Evolutionary conservation across 257 asterid genomes (phyloP).

Genomic region (Solanum tarapatanum): DNA sequence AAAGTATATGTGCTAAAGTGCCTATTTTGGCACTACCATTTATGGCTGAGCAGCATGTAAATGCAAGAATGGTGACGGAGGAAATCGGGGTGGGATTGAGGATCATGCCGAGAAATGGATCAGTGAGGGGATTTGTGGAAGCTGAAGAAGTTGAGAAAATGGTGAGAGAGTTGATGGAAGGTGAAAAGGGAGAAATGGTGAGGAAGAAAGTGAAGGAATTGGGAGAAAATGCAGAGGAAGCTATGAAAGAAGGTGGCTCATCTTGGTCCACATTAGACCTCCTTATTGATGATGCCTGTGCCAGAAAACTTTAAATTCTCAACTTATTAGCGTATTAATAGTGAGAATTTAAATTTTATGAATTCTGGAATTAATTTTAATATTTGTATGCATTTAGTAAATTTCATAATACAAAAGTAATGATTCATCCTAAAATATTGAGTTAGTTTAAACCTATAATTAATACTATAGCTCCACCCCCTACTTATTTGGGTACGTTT

Average conservation of each 20-base stretch:
- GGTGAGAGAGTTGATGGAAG: conserved; percentile 37
- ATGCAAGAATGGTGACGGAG: conserved; percentile 43
- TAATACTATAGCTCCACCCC: not conserved
- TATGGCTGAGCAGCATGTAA: conserved; percentile 69
- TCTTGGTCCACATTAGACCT: not conserved
- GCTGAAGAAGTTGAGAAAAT: conserved; percentile 42
- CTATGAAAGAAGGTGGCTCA: conserved; percentile 44
- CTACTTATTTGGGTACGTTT: not conserved
- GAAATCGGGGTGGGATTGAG: conserved; percentile 40
- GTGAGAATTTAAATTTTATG: no score
- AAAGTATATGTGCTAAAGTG: conserved; percentile 38
- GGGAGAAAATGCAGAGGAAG: conserved; percentile 59
- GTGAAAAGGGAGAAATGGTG: conserved; percentile 48
- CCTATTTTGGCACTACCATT: conserved; percentile 60
- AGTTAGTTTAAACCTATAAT: no score
- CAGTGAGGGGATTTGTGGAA: conserved; percentile 37
- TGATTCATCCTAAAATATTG: no score
- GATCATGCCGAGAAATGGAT: conserved; percentile 27
- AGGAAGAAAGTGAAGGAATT: conserved; percentile 62
- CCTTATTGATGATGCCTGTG: not conserved
- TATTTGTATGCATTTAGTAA: no score
- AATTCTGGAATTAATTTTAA: no score
- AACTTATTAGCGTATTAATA: no score
- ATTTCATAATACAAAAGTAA: no score
- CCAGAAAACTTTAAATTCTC: no score